These are phyloP conservation scores for Yamadazyma aaseri DNA, from an alignment of 1,139 yeast species.

Conservation along the genomic window DNA sequence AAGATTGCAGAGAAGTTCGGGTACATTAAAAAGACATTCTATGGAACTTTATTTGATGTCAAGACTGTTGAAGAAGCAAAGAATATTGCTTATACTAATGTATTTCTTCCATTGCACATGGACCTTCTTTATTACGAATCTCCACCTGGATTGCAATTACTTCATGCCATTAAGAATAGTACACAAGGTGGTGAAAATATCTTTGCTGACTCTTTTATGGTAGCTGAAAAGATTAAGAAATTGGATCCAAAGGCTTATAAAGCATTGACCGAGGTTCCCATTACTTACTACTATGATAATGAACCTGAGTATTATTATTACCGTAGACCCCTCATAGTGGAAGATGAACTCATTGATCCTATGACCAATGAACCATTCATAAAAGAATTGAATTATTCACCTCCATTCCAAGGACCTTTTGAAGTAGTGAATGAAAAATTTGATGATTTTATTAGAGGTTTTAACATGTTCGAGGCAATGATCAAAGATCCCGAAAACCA, in stretches of 20 bases:
- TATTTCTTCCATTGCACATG: conserved; percentile 75
- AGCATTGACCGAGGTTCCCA: conserved; percentile 63
- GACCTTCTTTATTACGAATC: conserved; percentile 78
- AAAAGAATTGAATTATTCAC: conserved; percentile 70
- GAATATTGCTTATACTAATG: conserved; percentile 71
- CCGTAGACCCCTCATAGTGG: conserved; percentile 65
- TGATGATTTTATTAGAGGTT: conserved; percentile 59
- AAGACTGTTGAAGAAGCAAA: conserved; percentile 58
- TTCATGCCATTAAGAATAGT: conserved; percentile 65
- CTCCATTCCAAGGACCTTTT: conserved; percentile 84
- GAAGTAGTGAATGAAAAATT: conserved; percentile 44
- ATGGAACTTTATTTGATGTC: conserved; percentile 75
- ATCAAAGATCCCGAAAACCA: conserved; percentile 58
- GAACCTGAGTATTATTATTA: conserved; percentile 64
- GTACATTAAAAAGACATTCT: conserved; percentile 69
- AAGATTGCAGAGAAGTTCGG: conserved; percentile 63
- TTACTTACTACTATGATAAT: conserved; percentile 69
- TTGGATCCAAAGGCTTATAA: conserved; percentile 62
- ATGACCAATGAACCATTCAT: conserved; percentile 38
- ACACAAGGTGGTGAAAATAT: conserved; percentile 70
- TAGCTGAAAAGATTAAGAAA: conserved; percentile 54
- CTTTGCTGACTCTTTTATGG: conserved; percentile 74
- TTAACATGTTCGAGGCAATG: conserved; percentile 56
- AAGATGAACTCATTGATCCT: conserved; percentile 41
- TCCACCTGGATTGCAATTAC: conserved; percentile 78